Conservation (phyloP, 371 early-diverging fungal genomes). For the Funneliformis caledonium region DNA sequence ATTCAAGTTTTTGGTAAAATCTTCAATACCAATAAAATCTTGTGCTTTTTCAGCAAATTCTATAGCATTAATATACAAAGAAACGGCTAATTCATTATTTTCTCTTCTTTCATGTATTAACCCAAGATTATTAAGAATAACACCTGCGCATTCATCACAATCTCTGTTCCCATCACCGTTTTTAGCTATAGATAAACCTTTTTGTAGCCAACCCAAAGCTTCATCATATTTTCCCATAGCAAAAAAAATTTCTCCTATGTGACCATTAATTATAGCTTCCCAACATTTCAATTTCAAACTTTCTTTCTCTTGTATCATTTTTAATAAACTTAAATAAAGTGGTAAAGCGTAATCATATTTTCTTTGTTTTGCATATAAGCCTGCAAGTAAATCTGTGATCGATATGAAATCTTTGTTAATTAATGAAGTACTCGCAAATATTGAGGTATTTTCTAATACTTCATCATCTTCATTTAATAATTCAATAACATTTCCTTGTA, state of each 20-base stretch:
- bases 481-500: background rate
- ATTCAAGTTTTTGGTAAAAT: conserved; percentile 47
- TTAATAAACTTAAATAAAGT: conserved; percentile 50
- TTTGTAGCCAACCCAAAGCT: conserved; percentile 61
- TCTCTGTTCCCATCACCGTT: conserved; percentile 43
- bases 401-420: conserved; percentile 44
- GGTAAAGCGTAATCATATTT: conserved; percentile 52
- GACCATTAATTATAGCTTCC: conserved; percentile 55
- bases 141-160: conserved; percentile 59
- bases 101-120: conserved; percentile 54
- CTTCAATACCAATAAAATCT: conserved; percentile 45
- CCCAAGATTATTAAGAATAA: conserved; percentile 56
- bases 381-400: conserved; percentile 49
- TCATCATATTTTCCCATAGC: conserved; percentile 54
- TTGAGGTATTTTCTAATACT: background rate
- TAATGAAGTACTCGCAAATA: background rate
- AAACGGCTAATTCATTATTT: conserved; percentile 50
- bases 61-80: conserved; percentile 53
- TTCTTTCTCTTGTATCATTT: conserved; percentile 43
- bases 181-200: conserved; percentile 50
- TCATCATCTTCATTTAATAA: background rate
- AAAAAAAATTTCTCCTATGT: conserved; percentile 55
- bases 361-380: conserved; percentile 55
- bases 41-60: conserved; percentile 46
- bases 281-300: conserved; percentile 42